Base-by-base conservation (phyloP, 805 yeast species). In the Debaryomyces hansenii region DNA sequence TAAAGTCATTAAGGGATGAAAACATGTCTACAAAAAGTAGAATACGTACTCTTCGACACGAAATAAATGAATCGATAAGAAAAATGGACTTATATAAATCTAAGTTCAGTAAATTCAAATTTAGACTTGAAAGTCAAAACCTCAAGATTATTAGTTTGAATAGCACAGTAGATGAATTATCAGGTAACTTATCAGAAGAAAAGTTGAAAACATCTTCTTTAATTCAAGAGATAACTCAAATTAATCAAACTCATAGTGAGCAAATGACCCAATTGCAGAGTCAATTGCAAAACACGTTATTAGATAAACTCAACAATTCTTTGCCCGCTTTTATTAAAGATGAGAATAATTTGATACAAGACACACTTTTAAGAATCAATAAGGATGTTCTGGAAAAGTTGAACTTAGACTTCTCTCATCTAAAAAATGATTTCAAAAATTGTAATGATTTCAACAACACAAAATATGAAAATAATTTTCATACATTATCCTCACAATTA, bases 271-370 rank as follows among this genome's bases (percentile, higher is more conserved):
- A 9, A 9, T 31, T n/a, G 14, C 34, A 31, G 16, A n/a, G 8
- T 14, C 34, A 31, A 31, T n/a, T 31, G 16, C 16, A 31, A 14
- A 14, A 4, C 7, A 84, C 58, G 79, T 20, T 37, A 9, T 14
- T 20, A 20, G 29, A 37, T n/a, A n/a, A 37, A 21, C 20, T 37
- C 15, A 37, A 37, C n/a, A 31, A 31, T 31, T 31, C 7, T 9
- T 31, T 31, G 16, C 34, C 34, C 11, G 14, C 14, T 12, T 14
- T 31, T 5, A 31, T 31, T n/a, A 31, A 31, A 31, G 3, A 12
- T 14, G 34, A 31, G 34, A 31, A 14, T 31, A 31, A 31, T 11
- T 31, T 31, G 14, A 12, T n/a, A 31, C 34, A n/a, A 12, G 34
- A 31, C 7, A 9, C 34, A 31, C 34, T 31, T 11, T 14, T 11